Evolutionary conservation across 1,139 yeast species (phyloP).

Genomic region (Nakaseomyces sp.): DNA sequence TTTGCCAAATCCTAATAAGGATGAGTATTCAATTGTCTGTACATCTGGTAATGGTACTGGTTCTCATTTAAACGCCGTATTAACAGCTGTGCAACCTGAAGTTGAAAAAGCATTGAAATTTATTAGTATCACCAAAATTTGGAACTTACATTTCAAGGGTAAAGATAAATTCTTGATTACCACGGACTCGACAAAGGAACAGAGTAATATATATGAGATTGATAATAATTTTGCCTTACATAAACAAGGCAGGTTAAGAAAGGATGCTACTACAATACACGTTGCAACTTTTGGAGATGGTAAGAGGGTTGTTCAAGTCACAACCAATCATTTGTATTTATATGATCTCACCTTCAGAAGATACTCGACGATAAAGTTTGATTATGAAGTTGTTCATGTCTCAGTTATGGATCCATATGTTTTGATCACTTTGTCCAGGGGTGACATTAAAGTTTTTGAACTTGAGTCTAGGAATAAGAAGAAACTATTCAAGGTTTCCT

Average conservation of each 20-base stretch:
- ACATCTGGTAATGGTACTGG: constrained; percentile 57
- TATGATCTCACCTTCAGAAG: constrained; percentile 57
- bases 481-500: constrained; percentile 29
- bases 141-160: constrained; percentile 46
- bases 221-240: constrained; percentile 55
- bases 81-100: constrained; percentile 55
- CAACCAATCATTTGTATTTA: constrained; percentile 54
- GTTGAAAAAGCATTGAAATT: constrained; percentile 67
- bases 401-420: constrained; percentile 49
- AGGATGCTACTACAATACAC: constrained; percentile 55
- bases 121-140: constrained; percentile 64
- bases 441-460: constrained; percentile 45
- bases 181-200: constrained; percentile 54
- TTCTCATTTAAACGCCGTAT: constrained; percentile 50
- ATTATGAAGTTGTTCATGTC: constrained; percentile 47
- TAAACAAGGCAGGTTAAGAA: constrained; percentile 55
- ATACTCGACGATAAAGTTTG: constrained; percentile 34
- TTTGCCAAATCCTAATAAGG: constrained; percentile 55
- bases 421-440: constrained; percentile 49
- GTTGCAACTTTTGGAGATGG: constrained; percentile 56
- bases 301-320: constrained; percentile 62
- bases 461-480: constrained; percentile 33
- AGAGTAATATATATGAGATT: constrained; percentile 67
- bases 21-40: constrained; percentile 59
- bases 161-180: constrained; percentile 57